Evolutionary conservation across 176 grass and related monocot genomes (phyloP).

Genomic region (Zea mays): DNA sequence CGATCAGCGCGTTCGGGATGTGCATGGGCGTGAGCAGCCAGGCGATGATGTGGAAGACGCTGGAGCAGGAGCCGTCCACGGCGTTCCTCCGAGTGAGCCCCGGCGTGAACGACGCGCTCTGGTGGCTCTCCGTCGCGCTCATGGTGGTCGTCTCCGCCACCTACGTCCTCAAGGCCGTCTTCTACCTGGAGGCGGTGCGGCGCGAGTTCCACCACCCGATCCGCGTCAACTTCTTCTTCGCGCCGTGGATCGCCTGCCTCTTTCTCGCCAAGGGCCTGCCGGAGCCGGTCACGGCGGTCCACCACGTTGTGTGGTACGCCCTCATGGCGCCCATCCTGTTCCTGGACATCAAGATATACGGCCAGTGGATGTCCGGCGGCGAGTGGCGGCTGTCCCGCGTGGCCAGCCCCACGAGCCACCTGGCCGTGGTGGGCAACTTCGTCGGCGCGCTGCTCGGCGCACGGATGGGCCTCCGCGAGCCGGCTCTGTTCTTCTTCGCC

Average conservation of each 20-base stretch:
- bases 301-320: slow-evolving; percentile 44
- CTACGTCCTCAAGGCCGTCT: slow-evolving; percentile 65
- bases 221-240: slow-evolving; percentile 87
- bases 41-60: slow-evolving; percentile 78
- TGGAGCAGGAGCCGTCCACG: slow-evolving; percentile 39
- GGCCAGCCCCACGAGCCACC: slow-evolving; percentile 71
- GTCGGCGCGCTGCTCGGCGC: slow-evolving; percentile 53
- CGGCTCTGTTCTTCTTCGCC: slow-evolving; percentile 52
- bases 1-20: slow-evolving; percentile 70
- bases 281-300: not conserved
- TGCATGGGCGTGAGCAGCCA: slow-evolving; percentile 83
- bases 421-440: slow-evolving; percentile 71
- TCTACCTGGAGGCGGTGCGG: slow-evolving; percentile 62
- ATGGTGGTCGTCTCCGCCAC: slow-evolving; percentile 44
- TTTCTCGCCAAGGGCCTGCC: slow-evolving; percentile 58
- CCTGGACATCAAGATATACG: slow-evolving; percentile 78
- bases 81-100: slow-evolving; percentile 50
- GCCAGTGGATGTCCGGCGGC: slow-evolving; percentile 73
- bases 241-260: slow-evolving; percentile 73
- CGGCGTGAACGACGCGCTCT: slow-evolving; percentile 49
- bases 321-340: slow-evolving; percentile 60
- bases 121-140: slow-evolving; percentile 58
- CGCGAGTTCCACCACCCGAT: slow-evolving; percentile 79
- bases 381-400: slow-evolving; percentile 62
- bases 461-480: slow-evolving; percentile 47